Evolutionary conservation across 1,284 basidiomycete species (phyloP).

Genomic region (Schizopora paradoxa): DNA sequence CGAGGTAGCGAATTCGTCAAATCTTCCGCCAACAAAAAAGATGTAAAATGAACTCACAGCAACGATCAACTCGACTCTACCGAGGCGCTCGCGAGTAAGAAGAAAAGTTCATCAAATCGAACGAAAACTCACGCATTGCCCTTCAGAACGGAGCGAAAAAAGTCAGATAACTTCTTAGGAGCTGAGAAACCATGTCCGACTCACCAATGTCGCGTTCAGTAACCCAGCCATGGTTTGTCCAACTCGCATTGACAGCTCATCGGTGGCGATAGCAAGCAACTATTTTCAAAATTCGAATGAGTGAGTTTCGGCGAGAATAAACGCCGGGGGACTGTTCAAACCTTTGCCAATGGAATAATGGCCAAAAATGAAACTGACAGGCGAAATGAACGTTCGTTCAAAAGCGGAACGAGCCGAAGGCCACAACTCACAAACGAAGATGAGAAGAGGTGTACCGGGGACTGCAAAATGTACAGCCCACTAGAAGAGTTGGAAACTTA

Average conservation of each 20-base stretch:
- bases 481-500: conserved; percentile 30
- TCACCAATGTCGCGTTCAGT: conserved; percentile 79
- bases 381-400: conserved; percentile 1
- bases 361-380: conserved; percentile 63
- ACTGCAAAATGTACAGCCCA: conserved; percentile 69
- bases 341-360: conserved; percentile 74
- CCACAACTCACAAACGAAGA: conserved; percentile 65
- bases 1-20: too few relatives aligned
- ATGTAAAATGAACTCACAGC: conserved; percentile 43
- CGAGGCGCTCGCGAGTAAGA: neutral
- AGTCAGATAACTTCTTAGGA: conserved; percentile 11
- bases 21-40: too few relatives aligned
- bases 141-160: conserved; percentile 31
- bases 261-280: conserved; percentile 83
- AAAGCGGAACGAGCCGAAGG: neutral
- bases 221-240: conserved; percentile 84
- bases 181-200: conserved; percentile 22
- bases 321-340: conserved; percentile 23
- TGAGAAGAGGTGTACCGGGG: conserved; percentile 44
- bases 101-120: neutral
- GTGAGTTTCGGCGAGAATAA: neutral
- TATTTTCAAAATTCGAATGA: conserved; percentile 28
- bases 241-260: conserved; percentile 77
- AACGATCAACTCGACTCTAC: conserved; percentile 75
- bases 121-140: conserved; percentile 66